Evolutionary conservation across 78 protist genomes (phyloP).

Genomic region (Blattamonas nauphoetae): DNA sequence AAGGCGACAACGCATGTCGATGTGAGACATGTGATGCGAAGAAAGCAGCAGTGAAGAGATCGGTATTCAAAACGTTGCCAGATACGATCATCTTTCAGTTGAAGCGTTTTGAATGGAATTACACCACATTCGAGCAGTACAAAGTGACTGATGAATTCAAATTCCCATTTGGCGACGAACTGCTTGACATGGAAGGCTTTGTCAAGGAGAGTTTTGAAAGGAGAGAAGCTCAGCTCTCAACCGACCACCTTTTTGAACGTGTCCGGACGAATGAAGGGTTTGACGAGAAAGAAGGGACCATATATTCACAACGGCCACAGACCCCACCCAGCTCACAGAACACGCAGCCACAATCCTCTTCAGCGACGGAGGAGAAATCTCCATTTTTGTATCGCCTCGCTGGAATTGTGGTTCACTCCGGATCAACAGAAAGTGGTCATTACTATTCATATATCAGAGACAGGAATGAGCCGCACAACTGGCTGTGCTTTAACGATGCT

Average conservation of each 20-base stretch:
- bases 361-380: not conserved
- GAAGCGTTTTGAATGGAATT: constrained; percentile 71
- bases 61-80: constrained; percentile 29
- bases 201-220: not conserved
- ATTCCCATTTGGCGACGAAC: constrained; percentile 41
- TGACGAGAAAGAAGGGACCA: not conserved
- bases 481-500: constrained; percentile 73
- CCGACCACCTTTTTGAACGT: not conserved
- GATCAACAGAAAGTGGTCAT: constrained; percentile 79
- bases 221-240: not conserved
- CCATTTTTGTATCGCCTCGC: constrained; percentile 44
- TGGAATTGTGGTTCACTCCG: constrained; percentile 76
- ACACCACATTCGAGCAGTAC: constrained; percentile 32
- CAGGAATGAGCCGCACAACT: constrained; percentile 17
- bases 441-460: constrained; percentile 67
- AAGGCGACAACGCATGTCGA: constrained; percentile 72
- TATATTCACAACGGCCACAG: too few relatives aligned
- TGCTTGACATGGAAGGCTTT: constrained; percentile 9
- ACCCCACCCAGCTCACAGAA: not conserved
- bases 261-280: not conserved
- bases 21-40: constrained; percentile 51
- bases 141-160: constrained; percentile 50
- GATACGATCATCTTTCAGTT: constrained; percentile 46
- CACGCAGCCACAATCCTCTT: not conserved
- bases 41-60: constrained; percentile 43